Conservation (phyloP, 106 monocot genomes). For the Dendrobium chrysotoxum region DNA sequence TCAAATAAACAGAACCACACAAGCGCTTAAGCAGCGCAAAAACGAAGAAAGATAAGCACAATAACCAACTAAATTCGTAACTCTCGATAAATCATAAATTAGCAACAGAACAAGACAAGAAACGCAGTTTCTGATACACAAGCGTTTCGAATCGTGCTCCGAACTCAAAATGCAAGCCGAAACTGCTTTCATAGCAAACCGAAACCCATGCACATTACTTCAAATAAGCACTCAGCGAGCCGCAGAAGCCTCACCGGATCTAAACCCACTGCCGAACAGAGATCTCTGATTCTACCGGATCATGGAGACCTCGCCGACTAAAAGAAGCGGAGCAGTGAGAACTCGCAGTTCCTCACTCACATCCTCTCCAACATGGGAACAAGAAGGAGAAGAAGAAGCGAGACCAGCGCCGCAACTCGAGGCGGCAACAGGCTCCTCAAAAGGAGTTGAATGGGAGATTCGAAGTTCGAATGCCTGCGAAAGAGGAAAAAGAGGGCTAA, state of each 20-base stretch:
- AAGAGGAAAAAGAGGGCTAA: background rate
- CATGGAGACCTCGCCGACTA: background rate
- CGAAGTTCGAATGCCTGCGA: constrained; percentile 8
- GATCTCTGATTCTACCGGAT: background rate
- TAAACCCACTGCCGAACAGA: background rate
- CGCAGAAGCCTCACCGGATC: constrained; percentile 9
- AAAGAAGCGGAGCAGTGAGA: background rate
- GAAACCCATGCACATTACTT: constrained; percentile 3
- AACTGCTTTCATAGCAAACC: background rate
- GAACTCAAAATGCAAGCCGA: background rate
- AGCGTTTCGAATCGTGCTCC: background rate
- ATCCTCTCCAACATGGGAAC: background rate
- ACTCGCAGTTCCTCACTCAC: background rate
- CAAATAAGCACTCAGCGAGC: background rate
- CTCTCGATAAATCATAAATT: background rate
- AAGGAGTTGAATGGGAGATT: background rate
- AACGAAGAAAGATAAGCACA: background rate
- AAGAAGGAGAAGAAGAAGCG: background rate
- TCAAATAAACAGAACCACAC: background rate
- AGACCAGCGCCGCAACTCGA: constrained; percentile 2
- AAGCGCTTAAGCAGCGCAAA: background rate
- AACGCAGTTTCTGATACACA: constrained; percentile 3
- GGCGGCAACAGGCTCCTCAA: constrained; percentile 6
- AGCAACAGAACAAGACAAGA: background rate
- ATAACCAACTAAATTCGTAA: background rate